Conservation (phyloP, 1,139 yeast genomes). For the Yamadazyma oceani region DNA sequence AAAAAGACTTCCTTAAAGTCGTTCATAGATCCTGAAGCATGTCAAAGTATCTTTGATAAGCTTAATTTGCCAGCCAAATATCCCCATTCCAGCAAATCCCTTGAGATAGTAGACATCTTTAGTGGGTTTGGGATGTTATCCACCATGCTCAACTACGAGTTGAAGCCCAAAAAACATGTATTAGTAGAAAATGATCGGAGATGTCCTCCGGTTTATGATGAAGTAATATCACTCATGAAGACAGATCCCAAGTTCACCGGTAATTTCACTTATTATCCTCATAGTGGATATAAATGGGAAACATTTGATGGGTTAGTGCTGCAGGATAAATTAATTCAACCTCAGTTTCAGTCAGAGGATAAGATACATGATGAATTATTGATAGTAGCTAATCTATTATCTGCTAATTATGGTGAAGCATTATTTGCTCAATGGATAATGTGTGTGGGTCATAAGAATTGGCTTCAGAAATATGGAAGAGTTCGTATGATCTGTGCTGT, state of each 20-base stretch:
- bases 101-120: slow-evolving; percentile 67
- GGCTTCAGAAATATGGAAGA: slow-evolving; percentile 75
- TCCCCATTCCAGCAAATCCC: slow-evolving; percentile 31
- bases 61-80: slow-evolving; percentile 43
- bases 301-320: slow-evolving; percentile 50
- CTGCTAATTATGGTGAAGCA: slow-evolving; percentile 54
- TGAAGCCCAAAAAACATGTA: slow-evolving; percentile 61
- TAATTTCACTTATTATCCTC: slow-evolving; percentile 29
- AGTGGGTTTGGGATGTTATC: slow-evolving; percentile 57
- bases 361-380: slow-evolving; percentile 63
- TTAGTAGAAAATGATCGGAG: slow-evolving; percentile 53
- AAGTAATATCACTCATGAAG: slow-evolving; percentile 22
- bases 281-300: slow-evolving; percentile 68
- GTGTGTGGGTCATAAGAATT: slow-evolving; percentile 67
- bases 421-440: slow-evolving; percentile 74
- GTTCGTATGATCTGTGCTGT: slow-evolving; percentile 69
- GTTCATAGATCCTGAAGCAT: slow-evolving; percentile 24
- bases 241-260: slow-evolving; percentile 24
- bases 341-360: slow-evolving; percentile 38
- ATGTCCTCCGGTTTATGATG: slow-evolving; percentile 31
- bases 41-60: slow-evolving; percentile 43
- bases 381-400: slow-evolving; percentile 63
- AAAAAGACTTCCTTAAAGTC: slow-evolving; percentile 17
- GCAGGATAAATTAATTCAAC: slow-evolving; percentile 40
- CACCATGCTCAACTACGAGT: slow-evolving; percentile 52